Base-by-base conservation (phyloP, 306 rosid species). In the Cajanus cajan region DNA sequence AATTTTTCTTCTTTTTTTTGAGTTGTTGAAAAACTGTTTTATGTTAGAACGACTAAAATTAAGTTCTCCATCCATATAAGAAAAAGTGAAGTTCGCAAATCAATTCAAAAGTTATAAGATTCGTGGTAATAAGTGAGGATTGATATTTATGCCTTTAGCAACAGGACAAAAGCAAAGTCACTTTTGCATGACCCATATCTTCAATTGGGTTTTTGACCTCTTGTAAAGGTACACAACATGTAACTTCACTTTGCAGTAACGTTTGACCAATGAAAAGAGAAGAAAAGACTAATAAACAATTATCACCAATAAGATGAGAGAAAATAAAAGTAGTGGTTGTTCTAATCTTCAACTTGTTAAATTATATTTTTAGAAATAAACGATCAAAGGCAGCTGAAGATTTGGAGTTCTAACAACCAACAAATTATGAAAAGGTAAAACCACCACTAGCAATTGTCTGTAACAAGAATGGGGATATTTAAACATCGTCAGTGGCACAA, bases 181-280 rank as follows among this genome's bases (percentile, higher is more conserved):
- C 88, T 76, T 83, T 85, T 76, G 74, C 73, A 52, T 62, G 86
- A 86, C 73, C 76, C 78, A 57, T 74, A 45, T 80, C 67, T 64
- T 67, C 77, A 62, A 63, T 64, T 82, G 68, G 58, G 57, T 82
- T 61, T 61, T 62, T 59, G 36, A 25, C 72, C 65, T 74, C 51
- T 21, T 44, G 24, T 34, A 70, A 73, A 79, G 76, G 67, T 41
- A 65, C 34, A 36, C 36, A 66, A 47, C 78, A 64, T 57, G 78
- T 62, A 48, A 69, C 44, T 43, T 82, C 78, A 76, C 80, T 78
- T 82, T 58, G 89, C 84, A 79, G 90, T 74, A 79, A 83, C 37
- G 51, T 71, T 89, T 85, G 92, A 87, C 90, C 83, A 67, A 50
- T n/a, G 37, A 37, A 74, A 50, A 62, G 82, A 15, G 74, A 25